A percentile compares a stretch with the other conserved stretches of the same genome.
Evolutionary conservation across 2,329 filamentous ascomycete genomes (phyloP).

Genomic region (Albifimbria verrucaria): DNA sequence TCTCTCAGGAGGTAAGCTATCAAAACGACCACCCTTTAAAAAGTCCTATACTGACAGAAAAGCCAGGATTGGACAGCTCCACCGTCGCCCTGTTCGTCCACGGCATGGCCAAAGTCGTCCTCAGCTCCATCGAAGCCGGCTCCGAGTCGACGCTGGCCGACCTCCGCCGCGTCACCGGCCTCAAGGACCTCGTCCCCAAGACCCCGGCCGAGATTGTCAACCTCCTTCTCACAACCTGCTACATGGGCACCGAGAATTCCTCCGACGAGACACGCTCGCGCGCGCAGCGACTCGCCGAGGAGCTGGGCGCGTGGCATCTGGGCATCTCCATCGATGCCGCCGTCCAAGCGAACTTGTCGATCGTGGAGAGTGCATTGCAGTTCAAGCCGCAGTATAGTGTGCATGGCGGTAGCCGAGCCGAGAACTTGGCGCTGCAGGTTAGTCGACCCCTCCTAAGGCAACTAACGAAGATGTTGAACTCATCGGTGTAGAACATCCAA

Average conservation of each 20-base stretch:
- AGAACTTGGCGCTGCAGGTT: constrained; percentile 48
- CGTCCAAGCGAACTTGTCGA: too few relatives aligned
- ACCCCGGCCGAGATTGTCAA: constrained; percentile 55
- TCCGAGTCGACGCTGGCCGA: constrained; percentile 21
- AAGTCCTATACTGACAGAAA: too few relatives aligned
- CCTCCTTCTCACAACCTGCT: constrained; percentile 37
- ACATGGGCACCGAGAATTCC: constrained; percentile 60
- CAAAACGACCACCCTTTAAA: too few relatives aligned
- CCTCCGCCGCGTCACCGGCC: constrained; percentile 20
- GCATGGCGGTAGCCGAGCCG: constrained; percentile 51
- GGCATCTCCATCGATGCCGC: too few relatives aligned
- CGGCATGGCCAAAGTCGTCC: constrained; percentile 55
- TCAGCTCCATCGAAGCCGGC: constrained; percentile 43
- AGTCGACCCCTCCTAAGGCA: too few relatives aligned
- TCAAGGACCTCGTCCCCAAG: constrained; percentile 41
- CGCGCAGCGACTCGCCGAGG: too few relatives aligned
- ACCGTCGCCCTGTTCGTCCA: constrained; percentile 23
- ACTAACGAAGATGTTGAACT: too few relatives aligned
- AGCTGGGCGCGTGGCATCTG: too few relatives aligned
- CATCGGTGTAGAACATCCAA: constrained; percentile 70
- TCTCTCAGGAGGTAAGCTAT: too few relatives aligned
- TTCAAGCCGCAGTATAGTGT: too few relatives aligned
- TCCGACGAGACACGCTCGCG: constrained; percentile 55
- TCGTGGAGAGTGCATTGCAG: too few relatives aligned
- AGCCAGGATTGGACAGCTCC: too few relatives aligned